These are phyloP conservation scores for Withania somnifera DNA, from an alignment of 305 asterid species.

Conservation along the genomic window DNA sequence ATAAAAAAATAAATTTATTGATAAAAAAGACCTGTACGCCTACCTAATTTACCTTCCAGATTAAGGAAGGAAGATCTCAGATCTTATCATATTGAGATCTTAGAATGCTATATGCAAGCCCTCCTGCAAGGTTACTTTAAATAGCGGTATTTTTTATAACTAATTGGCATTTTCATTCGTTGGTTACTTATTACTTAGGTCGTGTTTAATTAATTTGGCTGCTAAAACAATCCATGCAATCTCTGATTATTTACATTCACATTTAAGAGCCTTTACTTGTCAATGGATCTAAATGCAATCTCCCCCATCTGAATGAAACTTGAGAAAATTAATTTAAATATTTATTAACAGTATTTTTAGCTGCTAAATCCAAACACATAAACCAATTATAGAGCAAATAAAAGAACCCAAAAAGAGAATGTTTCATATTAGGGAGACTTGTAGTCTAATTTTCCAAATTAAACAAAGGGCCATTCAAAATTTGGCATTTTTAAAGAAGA, in stretches of 20 bases:
- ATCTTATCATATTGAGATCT: too few relatives aligned
- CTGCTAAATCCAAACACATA: background rate
- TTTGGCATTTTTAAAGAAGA: background rate
- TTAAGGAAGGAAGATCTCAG: too few relatives aligned
- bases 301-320: background rate
- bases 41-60: too few relatives aligned
- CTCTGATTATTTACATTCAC: background rate
- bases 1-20: too few relatives aligned
- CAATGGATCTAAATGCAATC: background rate
- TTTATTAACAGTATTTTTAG: background rate
- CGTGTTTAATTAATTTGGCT: background rate
- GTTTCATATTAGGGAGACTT: background rate
- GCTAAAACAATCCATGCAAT: background rate
- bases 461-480: background rate
- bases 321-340: background rate
- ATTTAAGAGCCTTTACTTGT: background rate
- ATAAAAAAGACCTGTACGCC: too few relatives aligned
- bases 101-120: too few relatives aligned
- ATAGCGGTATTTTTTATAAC: too few relatives aligned
- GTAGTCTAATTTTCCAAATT: background rate
- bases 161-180: too few relatives aligned
- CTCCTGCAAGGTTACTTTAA: too few relatives aligned
- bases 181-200: background rate
- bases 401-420: background rate
- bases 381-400: background rate